A percentile compares a stretch with the other conserved stretches of the same genome.
Conservation (phyloP, 495 filamentous ascomycete species). For the Aspergillus egyptiacus region DNA sequence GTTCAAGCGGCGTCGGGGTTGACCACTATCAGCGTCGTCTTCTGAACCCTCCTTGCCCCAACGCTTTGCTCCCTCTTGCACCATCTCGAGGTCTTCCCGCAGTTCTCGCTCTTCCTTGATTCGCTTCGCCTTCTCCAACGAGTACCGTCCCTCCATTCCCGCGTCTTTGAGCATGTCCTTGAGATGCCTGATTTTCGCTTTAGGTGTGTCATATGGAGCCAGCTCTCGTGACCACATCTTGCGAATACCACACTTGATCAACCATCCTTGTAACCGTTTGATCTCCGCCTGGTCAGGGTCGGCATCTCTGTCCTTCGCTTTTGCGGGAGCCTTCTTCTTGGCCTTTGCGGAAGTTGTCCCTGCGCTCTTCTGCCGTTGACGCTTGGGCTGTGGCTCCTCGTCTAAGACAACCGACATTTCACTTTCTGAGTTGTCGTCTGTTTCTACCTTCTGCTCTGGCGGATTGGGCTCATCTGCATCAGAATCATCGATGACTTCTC, state of each 20-base stretch:
- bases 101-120: constrained; percentile 84
- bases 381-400: constrained; percentile 54
- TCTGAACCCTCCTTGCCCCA: constrained; percentile 58
- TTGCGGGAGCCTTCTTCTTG: constrained; percentile 28
- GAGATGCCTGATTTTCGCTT: constrained; percentile 78
- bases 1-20: constrained; percentile 35
- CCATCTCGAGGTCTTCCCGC: constrained; percentile 70
- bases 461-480: constrained; percentile 23
- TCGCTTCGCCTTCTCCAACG: constrained; percentile 70
- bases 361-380: constrained; percentile 32
- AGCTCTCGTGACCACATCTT: constrained; percentile 89
- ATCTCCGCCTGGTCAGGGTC: constrained; percentile 73
- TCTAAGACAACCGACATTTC: constrained; percentile 75
- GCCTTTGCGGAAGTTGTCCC: constrained; percentile 28
- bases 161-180: constrained; percentile 67
- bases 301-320: constrained; percentile 42
- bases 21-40: constrained; percentile 36
- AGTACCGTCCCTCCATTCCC: constrained; percentile 86
- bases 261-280: constrained; percentile 81
- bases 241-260: constrained; percentile 87
- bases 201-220: constrained; percentile 62
- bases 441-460: constrained; percentile 22
- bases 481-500: constrained; percentile 18
- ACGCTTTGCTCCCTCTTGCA: constrained; percentile 67
- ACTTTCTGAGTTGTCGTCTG: constrained; percentile 59